phyloP scores from a whole-genome alignment of 2,329 filamentous ascomycete species.

The Aspergillus sp. region DNA sequence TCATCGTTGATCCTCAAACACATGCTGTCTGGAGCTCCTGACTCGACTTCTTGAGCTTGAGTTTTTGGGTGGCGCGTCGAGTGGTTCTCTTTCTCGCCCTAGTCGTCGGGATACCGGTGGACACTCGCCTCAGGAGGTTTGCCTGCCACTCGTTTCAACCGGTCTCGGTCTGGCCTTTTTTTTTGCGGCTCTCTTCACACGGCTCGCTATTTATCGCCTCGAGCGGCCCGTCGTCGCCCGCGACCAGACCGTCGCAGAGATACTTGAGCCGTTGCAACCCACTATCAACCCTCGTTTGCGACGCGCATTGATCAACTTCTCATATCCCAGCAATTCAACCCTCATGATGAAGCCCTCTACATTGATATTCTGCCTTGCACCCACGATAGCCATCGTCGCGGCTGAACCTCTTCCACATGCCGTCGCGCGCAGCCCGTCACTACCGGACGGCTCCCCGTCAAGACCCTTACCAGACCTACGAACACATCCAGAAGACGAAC shows the following conservation, averaged over 20 bases:
- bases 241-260: background rate
- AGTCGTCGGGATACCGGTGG: background rate
- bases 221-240: background rate
- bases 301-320: background rate
- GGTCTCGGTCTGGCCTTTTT: background rate
- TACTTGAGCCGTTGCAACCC: background rate
- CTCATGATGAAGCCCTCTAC: constrained; percentile 20
- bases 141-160: constrained; percentile 3
- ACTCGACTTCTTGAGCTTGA: background rate
- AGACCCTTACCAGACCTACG: constrained; percentile 15
- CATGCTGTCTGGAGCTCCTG: background rate
- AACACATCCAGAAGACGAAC: constrained; percentile 8
- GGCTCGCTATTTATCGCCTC: background rate
- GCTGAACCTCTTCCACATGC: constrained; percentile 28
- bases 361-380: constrained; percentile 20
- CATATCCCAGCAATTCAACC: background rate
- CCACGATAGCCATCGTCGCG: constrained; percentile 22
- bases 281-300: background rate
- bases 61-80: background rate
- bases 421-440: constrained; percentile 21
- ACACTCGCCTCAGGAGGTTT: constrained; percentile 3
- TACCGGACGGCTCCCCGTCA: constrained; percentile 19
- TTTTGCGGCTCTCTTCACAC: background rate
- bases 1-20: background rate
- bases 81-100: background rate